Base-by-base conservation (phyloP, 1,284 basidiomycete genomes). In the Pseudozyma tsukubaensis region DNA sequence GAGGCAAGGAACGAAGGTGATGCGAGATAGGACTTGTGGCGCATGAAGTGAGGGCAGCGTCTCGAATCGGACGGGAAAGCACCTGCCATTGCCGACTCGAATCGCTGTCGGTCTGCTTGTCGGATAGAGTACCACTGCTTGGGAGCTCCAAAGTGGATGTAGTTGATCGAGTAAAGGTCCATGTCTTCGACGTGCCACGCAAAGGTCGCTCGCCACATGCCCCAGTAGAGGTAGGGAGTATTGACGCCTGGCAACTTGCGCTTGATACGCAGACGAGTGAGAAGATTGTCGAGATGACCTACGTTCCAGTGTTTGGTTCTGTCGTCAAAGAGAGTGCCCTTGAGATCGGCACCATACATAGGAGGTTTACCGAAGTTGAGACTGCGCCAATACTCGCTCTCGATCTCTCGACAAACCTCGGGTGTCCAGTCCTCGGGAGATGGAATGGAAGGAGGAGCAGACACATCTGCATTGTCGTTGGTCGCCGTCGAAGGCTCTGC, bases 301-400 rank as follows among this genome's bases (percentile, higher is more conserved):
- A 99, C 95, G 82, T 99, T 98, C 97, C 97, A 99, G 1, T 89
- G 84, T 32, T 88, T 91, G 1, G 93, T 92, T 39, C 90, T 88
- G 69, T 92, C 89, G 42, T 92, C 91, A 85, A 92, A 98, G 3
- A 98, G 87, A 0, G 94, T 94, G 4, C 96, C 88, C 83, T 87
- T 92, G 89, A 94, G 91, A 85, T 99, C 96, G 6, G 97, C 96
- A 36, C 96, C 96, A 85, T 99, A 99, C 95, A 87, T 94, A 91
- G 55, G 94, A 89, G 94, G 88, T 76, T 91, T 92, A 9, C 94
- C 93, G 21, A 97, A 86, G 13, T 92, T 92, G 84, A 92, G 91
- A 72, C 92, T 92, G 60, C 94, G 89, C 96, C 97, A 99, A 85
- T 92, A 98, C 67, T 92, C 89, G 49, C 93, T 88, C 86, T 98